Evolutionary conservation across 805 yeast genomes (phyloP).

Genomic region (Lipomyces orientalis): DNA sequence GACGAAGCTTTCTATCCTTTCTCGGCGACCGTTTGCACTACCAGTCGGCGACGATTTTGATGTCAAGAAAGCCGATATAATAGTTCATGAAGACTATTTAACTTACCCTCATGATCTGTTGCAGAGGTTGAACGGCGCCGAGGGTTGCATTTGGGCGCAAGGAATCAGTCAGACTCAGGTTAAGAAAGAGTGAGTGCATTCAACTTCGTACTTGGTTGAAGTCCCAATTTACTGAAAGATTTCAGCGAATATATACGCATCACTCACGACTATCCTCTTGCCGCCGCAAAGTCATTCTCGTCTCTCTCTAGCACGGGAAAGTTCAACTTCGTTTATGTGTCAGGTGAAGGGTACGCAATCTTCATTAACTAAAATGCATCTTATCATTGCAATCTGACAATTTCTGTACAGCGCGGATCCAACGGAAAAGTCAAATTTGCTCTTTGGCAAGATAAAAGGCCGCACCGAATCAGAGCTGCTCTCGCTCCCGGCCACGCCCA

Average conservation of each 20-base stretch:
- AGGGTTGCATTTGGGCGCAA: constrained; percentile 18
- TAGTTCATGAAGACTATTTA: constrained; percentile 14
- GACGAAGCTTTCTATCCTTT: constrained; percentile 14
- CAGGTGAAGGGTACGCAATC: constrained; percentile 14
- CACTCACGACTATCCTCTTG: constrained; percentile 14
- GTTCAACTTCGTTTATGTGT: constrained; percentile 15
- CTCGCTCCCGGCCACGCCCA: background rate
- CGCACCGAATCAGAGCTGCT: constrained; percentile 16
- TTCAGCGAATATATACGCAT: constrained; percentile 12
- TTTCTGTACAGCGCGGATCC: constrained; percentile 12
- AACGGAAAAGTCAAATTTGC: constrained; percentile 3
- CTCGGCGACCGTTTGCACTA: constrained; percentile 8
- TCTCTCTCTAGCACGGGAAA: constrained; percentile 11
- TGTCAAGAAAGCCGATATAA: constrained; percentile 5
- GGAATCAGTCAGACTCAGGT: constrained; percentile 17
- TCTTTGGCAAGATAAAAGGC: constrained; percentile 12
- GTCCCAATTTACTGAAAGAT: background rate
- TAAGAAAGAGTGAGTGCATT: constrained; percentile 9
- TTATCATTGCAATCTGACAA: background rate
- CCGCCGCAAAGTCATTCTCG: constrained; percentile 11
- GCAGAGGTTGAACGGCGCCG: constrained; percentile 9
- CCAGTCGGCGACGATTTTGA: constrained; percentile 7
- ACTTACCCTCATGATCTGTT: constrained; percentile 16
- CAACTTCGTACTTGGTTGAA: background rate
- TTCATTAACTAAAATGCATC: background rate